Evolutionary conservation across 441 rosid species (phyloP).

Genomic region (Raphanus hybrid): DNA sequence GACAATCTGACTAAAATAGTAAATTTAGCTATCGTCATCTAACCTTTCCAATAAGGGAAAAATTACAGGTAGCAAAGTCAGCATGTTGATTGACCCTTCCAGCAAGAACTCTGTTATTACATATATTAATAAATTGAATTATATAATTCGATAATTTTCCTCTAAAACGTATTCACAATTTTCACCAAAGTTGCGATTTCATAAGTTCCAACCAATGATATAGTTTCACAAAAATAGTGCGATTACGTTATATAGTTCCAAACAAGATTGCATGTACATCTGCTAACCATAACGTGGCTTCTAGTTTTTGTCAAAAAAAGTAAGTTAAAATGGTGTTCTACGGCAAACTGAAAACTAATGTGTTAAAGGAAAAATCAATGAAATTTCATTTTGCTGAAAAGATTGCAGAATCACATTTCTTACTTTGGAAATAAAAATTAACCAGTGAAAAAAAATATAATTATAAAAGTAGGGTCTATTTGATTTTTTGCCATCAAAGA

Average conservation of each 20-base stretch:
- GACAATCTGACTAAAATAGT: neutral
- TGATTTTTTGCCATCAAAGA: too few species aligned
- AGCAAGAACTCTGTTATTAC: neutral
- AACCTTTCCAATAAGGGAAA: neutral
- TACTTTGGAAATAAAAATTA: neutral
- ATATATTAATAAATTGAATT: slow-evolving; percentile 2
- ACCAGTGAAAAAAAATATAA: too few species aligned
- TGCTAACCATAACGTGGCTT: neutral
- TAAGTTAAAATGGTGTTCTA: neutral
- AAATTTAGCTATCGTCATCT: neutral
- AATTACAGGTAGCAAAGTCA: slow-evolving; percentile 28
- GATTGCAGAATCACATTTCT: neutral
- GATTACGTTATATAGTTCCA: neutral
- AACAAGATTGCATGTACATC: neutral
- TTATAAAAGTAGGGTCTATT: too few species aligned
- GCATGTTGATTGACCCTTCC: slow-evolving; percentile 14
- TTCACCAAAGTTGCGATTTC: neutral
- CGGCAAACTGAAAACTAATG: neutral
- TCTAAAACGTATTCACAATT: neutral
- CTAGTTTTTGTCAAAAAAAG: neutral
- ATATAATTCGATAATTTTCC: neutral
- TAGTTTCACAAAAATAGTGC: neutral
- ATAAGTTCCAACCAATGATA: neutral
- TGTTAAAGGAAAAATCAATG: neutral
- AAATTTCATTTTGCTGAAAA: slow-evolving; percentile 5